Base-by-base conservation (phyloP, 345 rosid species). In the Camelina hispida region DNA sequence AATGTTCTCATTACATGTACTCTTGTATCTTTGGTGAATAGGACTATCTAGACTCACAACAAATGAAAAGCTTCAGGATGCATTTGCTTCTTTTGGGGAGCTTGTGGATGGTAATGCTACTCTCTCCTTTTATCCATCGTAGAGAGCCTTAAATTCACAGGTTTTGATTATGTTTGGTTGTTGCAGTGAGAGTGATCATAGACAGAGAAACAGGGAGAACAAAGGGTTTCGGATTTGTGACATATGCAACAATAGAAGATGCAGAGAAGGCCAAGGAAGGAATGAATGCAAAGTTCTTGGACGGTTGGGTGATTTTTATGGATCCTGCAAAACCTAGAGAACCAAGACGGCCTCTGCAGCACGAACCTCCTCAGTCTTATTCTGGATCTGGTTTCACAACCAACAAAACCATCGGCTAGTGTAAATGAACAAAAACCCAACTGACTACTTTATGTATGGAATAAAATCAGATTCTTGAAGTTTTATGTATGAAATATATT, bases 191-290 rank as follows among this genome's bases (percentile, higher is more conserved):
- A 83, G 87, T 91, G 71, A 76, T 86, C 18, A 54, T 69, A 7
- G 96, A 94, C 71, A 84, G 95, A 72, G 81, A 73, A 25, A 75
- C 87, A 0, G 88, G 93, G 62, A 91, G 90, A 77, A 87, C 98
- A 0, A 91, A 87, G 76, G 98, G 97, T 15, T 91, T 88, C 44
- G 96, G 86, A 37, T 94, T 91, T 77, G 89, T n/a, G n/a, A n/a
- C n/a, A n/a, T 94, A 84, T 57, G 69, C 77, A 50, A 81, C 88
- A 7, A 59, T 89, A 62, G 90, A 93, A 74, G 97, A 93, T 72
- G n/a, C n/a, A n/a, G n/a, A n/a, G n/a, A n/a, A n/a, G n/a, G n/a
- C n/a, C n/a, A n/a, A n/a, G n/a, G n/a, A n/a, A n/a, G n/a, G n/a
- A n/a, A n/a, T n/a, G n/a, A n/a, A n/a, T n/a, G n/a, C n/a, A n/a